Conservation (phyloP, 78 protist genomes). For the Dictyostelium capitatum region DNA sequence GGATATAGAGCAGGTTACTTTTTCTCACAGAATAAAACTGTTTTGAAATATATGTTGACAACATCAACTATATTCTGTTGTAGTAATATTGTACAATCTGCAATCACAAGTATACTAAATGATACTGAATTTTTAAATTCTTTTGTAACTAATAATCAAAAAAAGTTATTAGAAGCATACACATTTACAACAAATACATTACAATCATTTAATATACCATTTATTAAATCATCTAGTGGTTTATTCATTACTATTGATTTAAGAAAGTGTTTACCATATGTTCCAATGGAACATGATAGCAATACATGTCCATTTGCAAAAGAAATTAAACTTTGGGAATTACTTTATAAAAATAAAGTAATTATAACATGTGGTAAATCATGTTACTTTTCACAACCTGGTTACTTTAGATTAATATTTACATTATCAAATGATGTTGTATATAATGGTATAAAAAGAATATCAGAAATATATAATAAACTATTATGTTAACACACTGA, state of each 20-base stretch:
- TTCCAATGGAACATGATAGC: background rate
- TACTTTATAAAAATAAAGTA: conserved; percentile 26
- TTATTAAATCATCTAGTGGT: conserved; percentile 31
- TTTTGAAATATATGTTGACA: background rate
- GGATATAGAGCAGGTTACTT: conserved; percentile 76
- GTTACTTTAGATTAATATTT: conserved; percentile 45
- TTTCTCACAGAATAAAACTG: conserved; percentile 41
- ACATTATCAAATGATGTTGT: background rate
- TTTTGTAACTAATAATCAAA: conserved; percentile 34
- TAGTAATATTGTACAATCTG: conserved; percentile 50
- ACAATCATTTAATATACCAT: conserved; percentile 24
- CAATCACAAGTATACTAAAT: background rate
- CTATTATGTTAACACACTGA: background rate
- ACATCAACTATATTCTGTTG: conserved; percentile 27
- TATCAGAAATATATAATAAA: conserved; percentile 21
- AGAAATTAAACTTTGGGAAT: conserved; percentile 50
- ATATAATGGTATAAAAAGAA: conserved; percentile 16
- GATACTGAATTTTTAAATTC: conserved; percentile 26
- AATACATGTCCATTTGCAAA: background rate
- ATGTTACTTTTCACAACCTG: conserved; percentile 12
- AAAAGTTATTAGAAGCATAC: conserved; percentile 13
- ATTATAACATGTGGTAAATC: conserved; percentile 31
- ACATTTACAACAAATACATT: background rate
- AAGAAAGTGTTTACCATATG: background rate
- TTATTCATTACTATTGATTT: conserved; percentile 52